A percentile compares a stretch with the other conserved stretches of the same genome.
Conservation (phyloP, 2,329 filamentous ascomycete genomes). For the Exophiala alcalophila region DNA sequence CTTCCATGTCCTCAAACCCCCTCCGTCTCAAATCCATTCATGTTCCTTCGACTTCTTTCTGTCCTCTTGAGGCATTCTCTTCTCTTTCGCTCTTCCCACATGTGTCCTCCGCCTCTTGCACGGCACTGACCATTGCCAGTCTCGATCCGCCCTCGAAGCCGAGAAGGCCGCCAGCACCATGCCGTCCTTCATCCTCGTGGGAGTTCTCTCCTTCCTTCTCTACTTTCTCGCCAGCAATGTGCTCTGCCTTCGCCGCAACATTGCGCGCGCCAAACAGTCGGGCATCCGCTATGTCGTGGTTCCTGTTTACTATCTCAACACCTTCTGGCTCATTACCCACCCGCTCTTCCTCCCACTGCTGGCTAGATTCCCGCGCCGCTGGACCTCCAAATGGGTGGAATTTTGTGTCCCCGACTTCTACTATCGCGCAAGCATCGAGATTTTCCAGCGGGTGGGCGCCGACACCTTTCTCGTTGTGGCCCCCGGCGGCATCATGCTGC, state of each 20-base stretch:
- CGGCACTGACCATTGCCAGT: too few species aligned
- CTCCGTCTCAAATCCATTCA: conserved; percentile 9
- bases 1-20: conserved; percentile 13
- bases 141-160: background rate
- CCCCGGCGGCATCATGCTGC: conserved; percentile 53
- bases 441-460: conserved; percentile 56
- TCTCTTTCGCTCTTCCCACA: background rate
- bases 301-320: conserved; percentile 38
- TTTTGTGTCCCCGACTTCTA: conserved; percentile 32
- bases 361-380: conserved; percentile 40
- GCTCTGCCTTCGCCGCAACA: conserved; percentile 26
- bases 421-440: conserved; percentile 36
- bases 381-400: conserved; percentile 47
- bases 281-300: conserved; percentile 33
- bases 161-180: conserved; percentile 14
- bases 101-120: too few species aligned
- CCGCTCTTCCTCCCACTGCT: conserved; percentile 46
- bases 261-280: conserved; percentile 31
- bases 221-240: conserved; percentile 12
- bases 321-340: conserved; percentile 47
- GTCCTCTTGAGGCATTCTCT: background rate
- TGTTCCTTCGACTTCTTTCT: background rate
- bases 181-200: conserved; percentile 16
- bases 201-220: conserved; percentile 9
- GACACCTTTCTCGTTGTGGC: conserved; percentile 66